Evolutionary conservation across 2,329 filamentous ascomycete species (phyloP), one percentile per base, ranked within the genome.

Genomic region (Passalora sequoiae): DNA sequence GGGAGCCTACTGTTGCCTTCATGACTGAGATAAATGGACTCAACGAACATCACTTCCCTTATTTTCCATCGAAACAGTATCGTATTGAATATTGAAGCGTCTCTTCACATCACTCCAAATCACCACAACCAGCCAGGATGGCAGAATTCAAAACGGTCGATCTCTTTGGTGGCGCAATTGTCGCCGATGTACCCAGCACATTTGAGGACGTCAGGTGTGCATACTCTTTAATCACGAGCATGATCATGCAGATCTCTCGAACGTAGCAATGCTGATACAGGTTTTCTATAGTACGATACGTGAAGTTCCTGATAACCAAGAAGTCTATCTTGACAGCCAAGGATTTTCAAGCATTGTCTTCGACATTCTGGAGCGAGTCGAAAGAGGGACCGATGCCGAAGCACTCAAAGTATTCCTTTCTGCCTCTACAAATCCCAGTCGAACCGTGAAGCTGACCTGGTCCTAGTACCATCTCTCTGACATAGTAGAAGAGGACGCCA

Each of bases 341-440:
- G 89, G 88, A 38, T 89, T 89, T 65, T 87, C 86, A 3, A 89
- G 79, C 67, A 81, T 95, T 63, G 89, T 95, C 57, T 77, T 96
- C 66, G 91, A 97, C 59, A 87, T 97, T 60, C 84, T 86, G 42
- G 84, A 96, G 70, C 84, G 86, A 43, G 83, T 94, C 16, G 71
- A 79, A 13, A 76, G 81, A 58, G 77, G 77, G 25, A 81, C 89
- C 57, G 83, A 84, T 43, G 77, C 76, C 32, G 78, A 75, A 37
- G 87, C 88, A 13, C 53, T 71, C 45, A 66, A 72, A 50, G n/a
- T n/a, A n/a, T n/a, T n/a, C n/a, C n/a, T n/a, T n/a, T n/a, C n/a
- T n/a, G n/a, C n/a, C n/a, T n/a, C n/a, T n/a, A n/a, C n/a, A n/a
- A n/a, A n/a, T n/a, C n/a, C n/a, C n/a, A n/a, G n/a, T n/a, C n/a